Base-by-base conservation (phyloP, 345 rosid genomes). In the Pistacia integerrima region DNA sequence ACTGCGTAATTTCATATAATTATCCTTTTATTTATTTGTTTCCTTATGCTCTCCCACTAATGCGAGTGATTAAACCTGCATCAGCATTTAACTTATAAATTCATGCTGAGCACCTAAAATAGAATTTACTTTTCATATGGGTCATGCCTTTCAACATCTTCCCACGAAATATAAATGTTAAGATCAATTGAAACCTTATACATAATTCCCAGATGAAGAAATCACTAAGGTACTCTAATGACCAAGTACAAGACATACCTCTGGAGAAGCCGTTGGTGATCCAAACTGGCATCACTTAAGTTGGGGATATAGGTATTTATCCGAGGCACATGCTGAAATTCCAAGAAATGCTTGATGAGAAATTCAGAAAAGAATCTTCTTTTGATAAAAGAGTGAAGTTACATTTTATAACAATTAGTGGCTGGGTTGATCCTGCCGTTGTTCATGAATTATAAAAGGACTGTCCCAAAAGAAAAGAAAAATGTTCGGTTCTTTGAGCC, bases 201-300 rank as follows among this genome's bases (percentile, higher is more conserved):
- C 18, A n/a, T 60, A 44, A 63, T n/a, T 64, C 59, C 64, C 13
- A 3, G 51, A 65, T 28, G n/a, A 54, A 12, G 5, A 62, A 41
- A 3, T 30, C 65, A 69, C 54, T 64, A 4, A 66, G 41, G 8
- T 22, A 33, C 65, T 82, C 78, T 68, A 14, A 80, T 35, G 66
- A 75, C 62, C 35, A 73, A 81, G 74, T 20, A 67, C 55, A 28
- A 74, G 66, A 82, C 35, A 35, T 79, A 93, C 98, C 98, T 93
- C 82, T 91, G 90, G 20, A 87, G 83, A 82, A 95, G 98, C 84
- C 93, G 93, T 70, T 91, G 94, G 85, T 95, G 92, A 84, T 95
- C 99, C 84, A 91, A 77, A 81, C 89, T 93, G 73, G 98, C 97
- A 81, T 89, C 94, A 71, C 70, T 84, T 58, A 90, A 4, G 79